Evolutionary conservation across 345 rosid species (phyloP), one percentile per base, ranked within the genome.

Genomic region (Geranium rotundifolium): DNA sequence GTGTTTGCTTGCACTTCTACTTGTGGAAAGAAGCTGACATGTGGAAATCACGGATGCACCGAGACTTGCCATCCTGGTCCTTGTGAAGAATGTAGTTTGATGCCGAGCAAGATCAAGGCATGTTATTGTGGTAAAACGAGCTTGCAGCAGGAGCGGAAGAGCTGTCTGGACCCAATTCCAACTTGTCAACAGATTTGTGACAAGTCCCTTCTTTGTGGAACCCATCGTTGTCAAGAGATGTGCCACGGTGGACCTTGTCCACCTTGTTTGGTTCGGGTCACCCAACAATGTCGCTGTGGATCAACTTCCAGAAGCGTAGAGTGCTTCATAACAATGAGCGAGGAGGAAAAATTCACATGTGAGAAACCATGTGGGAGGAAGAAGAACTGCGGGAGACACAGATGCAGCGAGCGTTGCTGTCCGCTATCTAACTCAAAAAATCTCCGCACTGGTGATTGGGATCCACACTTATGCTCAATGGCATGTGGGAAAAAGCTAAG

Each of bases 341-440:
- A 77, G 65, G 64, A 63, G 70, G 90, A 88, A 57, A 76, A 71
- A 54, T 84, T 93, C 73, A 76, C 77, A 23, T 90, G 97, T 54
- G 81, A 84, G 37, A 93, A 88, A 72, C 82, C 87, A 60, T 93
- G 99, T 67, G 89, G 90, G 31, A 70, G 73, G 62, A 93, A 93
- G 85, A 93, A 90, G 72, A 90, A 72, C 59, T 93, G 96, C 41
- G 96, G 97, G 62, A 86, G 99, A 71, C 97, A 90, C 60, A 79
- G 97, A 17, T 93, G 97, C 61, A 93, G 89, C 29, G 96, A 93
- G 67, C 84, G 95, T 52, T 93, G 99, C 65, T 93, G 97, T 69
- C 95, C 96, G 70, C 86, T 82, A 61, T 84, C 89, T 60, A 90
- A 77, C 61, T 65, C 82, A 19, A 78, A 75, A 60, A 71, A 67